phyloP scores from a whole-genome alignment of 306 rosid genomes.

The Quercus mongolica region DNA sequence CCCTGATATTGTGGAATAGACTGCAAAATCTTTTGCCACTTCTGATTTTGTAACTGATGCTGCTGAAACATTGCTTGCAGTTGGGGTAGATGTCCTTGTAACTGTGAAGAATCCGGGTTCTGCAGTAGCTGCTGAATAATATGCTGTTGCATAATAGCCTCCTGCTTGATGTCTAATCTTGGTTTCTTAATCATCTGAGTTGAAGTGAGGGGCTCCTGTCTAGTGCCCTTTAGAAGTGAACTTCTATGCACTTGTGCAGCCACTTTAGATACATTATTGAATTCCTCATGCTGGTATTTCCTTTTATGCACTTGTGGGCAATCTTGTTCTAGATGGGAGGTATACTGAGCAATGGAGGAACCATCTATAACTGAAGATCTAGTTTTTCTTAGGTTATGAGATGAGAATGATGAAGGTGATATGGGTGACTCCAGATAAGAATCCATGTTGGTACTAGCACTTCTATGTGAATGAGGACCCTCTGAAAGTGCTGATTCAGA shows the following conservation, averaged over 20 bases:
- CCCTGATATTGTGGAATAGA: constrained; percentile 12
- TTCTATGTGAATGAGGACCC: neutral
- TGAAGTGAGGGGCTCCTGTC: constrained; percentile 7
- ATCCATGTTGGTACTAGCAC: neutral
- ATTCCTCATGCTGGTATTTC: constrained; percentile 4
- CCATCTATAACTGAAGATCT: neutral
- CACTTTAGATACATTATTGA: too few relatives aligned
- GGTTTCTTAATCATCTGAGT: constrained; percentile 14
- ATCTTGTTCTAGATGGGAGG: neutral
- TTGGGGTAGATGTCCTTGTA: constrained; percentile 24
- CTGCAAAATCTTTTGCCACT: neutral
- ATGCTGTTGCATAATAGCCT: constrained; percentile 7
- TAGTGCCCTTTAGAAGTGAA: constrained; percentile 2
- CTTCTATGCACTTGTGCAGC: neutral
- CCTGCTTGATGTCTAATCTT: constrained; percentile 16
- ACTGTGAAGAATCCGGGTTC: constrained; percentile 22
- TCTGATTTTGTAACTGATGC: constrained; percentile 6
- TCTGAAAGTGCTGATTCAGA: neutral
- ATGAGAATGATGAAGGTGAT: neutral
- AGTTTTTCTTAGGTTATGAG: neutral
- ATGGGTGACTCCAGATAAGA: neutral
- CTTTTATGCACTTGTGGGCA: constrained; percentile 8
- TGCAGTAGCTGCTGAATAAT: constrained; percentile 19
- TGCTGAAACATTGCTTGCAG: constrained; percentile 21
- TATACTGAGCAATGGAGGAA: constrained; percentile 12